Base-by-base conservation (phyloP, 257 asterid species). In the Lycium barbarum region DNA sequence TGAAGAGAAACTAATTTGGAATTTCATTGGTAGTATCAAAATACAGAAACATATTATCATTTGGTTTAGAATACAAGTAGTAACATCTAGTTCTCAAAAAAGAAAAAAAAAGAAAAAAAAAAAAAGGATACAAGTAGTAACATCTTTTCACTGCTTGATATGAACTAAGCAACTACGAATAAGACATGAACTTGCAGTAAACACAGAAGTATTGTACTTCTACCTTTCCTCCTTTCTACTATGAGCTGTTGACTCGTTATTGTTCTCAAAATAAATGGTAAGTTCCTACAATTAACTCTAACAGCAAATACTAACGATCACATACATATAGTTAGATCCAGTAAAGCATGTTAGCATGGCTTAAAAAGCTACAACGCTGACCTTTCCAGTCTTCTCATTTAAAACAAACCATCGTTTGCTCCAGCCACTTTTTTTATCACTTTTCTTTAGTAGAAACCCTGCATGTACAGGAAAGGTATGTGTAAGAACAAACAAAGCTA, bases 301-400 rank as follows among this genome's bases (percentile, higher is more conserved):
- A 33, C 65, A 53, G 82, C 65, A 78, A 78, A 33, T 33, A 9
- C 66, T 53, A 53, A 78, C 15, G 65, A 53, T 18, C 82, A 26
- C 33, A 78, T 76, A 53, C 47, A 78, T 26, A 78, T 26, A 70
- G 53, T 53, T 78, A 78, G 65, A 13, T 78, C 82, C 8, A 53
- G 47, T 53, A 78, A 68, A 14, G 65, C 26, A 53, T 54, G 59
- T 53, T 83, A 38, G 6, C 61, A 68, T 72, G 63, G 47, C 70
- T 83, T 82, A 43, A 59, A 67, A 83, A n/a, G 9, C 57, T 68
- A n/a, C 54, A 45, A 74, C 6, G 80, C 92, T 90, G 84, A 96
- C 99, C 94, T 95, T 95, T 88, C 99, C 98, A 36, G 98, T 95
- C 91, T 96, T 96, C 78, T 93, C 98, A 88, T 96, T 96, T 80